Evolutionary conservation across 1,284 basidiomycete species (phyloP).

Genomic region (Cystobasidium slooffiae): DNA sequence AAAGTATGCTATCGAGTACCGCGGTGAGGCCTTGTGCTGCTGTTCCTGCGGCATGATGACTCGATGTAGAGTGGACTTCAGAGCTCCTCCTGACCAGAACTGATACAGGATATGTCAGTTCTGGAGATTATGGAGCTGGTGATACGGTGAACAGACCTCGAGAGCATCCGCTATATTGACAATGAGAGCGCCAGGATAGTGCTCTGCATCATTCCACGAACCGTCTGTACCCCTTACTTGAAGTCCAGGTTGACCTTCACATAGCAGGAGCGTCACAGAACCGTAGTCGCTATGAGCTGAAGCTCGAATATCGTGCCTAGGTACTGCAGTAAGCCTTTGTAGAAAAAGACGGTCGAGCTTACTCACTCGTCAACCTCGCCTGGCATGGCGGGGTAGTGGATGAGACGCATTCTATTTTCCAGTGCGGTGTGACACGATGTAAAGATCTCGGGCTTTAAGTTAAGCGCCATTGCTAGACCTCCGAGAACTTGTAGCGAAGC

Average conservation of each 20-base stretch:
- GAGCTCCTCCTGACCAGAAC: constrained; percentile 34
- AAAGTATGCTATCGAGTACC: constrained; percentile 32
- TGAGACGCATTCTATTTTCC: constrained; percentile 29
- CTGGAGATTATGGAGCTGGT: background rate
- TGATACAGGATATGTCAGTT: background rate
- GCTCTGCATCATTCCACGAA: constrained; percentile 27
- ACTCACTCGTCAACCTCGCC: constrained; percentile 26
- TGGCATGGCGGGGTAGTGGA: constrained; percentile 30
- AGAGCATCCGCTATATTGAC: constrained; percentile 40
- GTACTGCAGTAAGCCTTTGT: background rate
- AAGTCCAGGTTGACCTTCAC: constrained; percentile 21
- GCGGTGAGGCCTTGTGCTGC: background rate
- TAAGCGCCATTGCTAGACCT: constrained; percentile 27
- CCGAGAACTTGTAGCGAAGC: constrained; percentile 31
- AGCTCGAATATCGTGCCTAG: constrained; percentile 33
- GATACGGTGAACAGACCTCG: background rate
- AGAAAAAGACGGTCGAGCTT: background rate
- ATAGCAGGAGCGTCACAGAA: constrained; percentile 18
- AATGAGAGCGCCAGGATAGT: constrained; percentile 24
- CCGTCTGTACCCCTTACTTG: constrained; percentile 21
- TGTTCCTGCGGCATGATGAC: constrained; percentile 31
- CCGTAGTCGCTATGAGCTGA: constrained; percentile 36
- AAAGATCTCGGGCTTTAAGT: constrained; percentile 21
- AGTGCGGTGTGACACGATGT: constrained; percentile 8
- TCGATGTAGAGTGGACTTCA: constrained; percentile 23